phyloP scores from a whole-genome alignment of 2,329 filamentous ascomycete species.

The Thelonectria olida region DNA sequence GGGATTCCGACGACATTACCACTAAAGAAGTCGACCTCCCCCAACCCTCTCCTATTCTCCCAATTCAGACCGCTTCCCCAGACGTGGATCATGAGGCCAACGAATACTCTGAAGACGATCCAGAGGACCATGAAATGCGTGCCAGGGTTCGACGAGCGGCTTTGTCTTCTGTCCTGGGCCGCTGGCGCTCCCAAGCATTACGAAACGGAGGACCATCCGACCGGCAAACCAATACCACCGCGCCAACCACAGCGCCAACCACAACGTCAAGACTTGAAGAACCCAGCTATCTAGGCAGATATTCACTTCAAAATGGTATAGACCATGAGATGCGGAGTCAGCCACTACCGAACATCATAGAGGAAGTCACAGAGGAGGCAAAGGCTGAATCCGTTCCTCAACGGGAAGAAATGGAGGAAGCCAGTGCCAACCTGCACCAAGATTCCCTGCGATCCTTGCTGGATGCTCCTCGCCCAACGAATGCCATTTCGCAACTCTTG shows the following conservation, averaged over 20 bases:
- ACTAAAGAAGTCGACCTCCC: slow-evolving; percentile 7
- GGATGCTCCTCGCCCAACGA: not conserved
- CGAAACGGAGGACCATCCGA: slow-evolving; percentile 22
- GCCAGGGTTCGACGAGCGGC: slow-evolving; percentile 29
- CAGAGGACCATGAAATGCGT: slow-evolving; percentile 25
- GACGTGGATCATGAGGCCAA: slow-evolving; percentile 8
- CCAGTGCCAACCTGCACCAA: not conserved
- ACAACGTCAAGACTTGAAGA: slow-evolving; percentile 23
- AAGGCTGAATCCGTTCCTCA: not conserved
- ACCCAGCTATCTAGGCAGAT: slow-evolving; percentile 2
- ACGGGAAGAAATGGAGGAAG: not conserved
- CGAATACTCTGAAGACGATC: slow-evolving; percentile 6
- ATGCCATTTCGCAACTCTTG: not conserved
- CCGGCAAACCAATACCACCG: too few relatives aligned
- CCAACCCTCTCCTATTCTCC: slow-evolving; percentile 8
- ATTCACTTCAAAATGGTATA: not conserved
- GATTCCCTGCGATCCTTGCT: slow-evolving; percentile 12
- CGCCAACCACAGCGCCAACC: slow-evolving; percentile 21
- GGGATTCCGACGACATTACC: slow-evolving; percentile 13
- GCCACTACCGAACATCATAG: not conserved
- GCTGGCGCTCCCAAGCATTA: slow-evolving; percentile 36
- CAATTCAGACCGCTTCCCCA: slow-evolving; percentile 3
- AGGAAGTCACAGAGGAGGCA: not conserved
- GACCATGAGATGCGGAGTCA: not conserved
- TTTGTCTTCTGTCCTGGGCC: slow-evolving; percentile 34